These are phyloP conservation scores for Ustilago loliicola DNA, from an alignment of 1,284 basidiomycete species.

Conservation along the genomic window DNA sequence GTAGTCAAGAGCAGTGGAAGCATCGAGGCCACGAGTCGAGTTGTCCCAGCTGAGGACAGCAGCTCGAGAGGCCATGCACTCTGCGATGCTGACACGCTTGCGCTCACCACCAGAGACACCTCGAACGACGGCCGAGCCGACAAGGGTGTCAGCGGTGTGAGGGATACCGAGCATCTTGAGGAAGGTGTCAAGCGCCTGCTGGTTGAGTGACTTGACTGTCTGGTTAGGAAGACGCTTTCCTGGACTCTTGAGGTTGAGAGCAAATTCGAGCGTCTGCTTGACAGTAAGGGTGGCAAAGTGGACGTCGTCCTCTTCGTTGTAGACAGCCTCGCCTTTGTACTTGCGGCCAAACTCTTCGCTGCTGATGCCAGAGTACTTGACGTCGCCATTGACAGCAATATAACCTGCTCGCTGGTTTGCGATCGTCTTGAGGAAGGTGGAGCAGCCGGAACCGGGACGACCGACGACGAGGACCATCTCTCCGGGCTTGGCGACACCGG, in stretches of 20 bases:
- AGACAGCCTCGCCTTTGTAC: slow-evolving; percentile 56
- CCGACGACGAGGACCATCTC: slow-evolving; percentile 76
- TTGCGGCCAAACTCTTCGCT: slow-evolving; percentile 74
- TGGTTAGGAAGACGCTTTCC: slow-evolving; percentile 59
- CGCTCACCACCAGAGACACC: slow-evolving; percentile 72
- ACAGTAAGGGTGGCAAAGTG: slow-evolving; percentile 60
- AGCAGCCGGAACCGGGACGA: slow-evolving; percentile 76
- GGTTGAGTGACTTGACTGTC: slow-evolving; percentile 35
- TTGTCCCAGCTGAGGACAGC: slow-evolving; percentile 65
- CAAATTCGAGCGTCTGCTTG: slow-evolving; percentile 57
- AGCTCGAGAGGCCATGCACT: slow-evolving; percentile 71
- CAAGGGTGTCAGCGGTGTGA: slow-evolving; percentile 57
- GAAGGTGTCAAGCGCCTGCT: slow-evolving; percentile 65
- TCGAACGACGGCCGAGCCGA: slow-evolving; percentile 56
- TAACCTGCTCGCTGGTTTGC: slow-evolving; percentile 73
- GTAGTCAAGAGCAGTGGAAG: slow-evolving; percentile 60
- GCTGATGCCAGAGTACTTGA: slow-evolving; percentile 71
- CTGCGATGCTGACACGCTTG: slow-evolving; percentile 61
- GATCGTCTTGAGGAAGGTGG: slow-evolving; percentile 75
- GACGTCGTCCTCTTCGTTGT: slow-evolving; percentile 58
- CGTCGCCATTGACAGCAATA: slow-evolving; percentile 63
- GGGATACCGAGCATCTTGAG: slow-evolving; percentile 58
- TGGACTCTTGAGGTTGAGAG: slow-evolving; percentile 56
- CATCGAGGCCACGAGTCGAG: slow-evolving; percentile 71
- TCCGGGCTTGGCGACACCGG: slow-evolving; percentile 73